phyloP scores from a whole-genome alignment of 768 basidiomycete genomes.

The Suillus lakei region DNA sequence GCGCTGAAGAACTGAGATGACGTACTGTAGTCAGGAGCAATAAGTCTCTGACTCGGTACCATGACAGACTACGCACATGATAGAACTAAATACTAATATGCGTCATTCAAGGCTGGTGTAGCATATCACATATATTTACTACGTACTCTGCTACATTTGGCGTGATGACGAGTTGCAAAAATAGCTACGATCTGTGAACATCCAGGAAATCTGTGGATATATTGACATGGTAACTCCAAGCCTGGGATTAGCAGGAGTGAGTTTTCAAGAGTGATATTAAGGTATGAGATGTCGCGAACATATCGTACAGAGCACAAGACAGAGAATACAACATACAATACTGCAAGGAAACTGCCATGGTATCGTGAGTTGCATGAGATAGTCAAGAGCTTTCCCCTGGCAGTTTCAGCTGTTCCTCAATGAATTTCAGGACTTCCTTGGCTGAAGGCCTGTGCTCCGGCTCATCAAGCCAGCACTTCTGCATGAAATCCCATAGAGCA shows the following conservation, averaged over 20 bases:
- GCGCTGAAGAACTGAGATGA: background rate
- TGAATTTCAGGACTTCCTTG: background rate
- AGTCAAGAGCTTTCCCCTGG: background rate
- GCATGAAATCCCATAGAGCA: slow-evolving; percentile 9
- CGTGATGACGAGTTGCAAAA: no score
- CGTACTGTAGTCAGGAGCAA: background rate
- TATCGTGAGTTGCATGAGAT: background rate
- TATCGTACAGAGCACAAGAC: background rate
- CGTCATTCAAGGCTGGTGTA: background rate
- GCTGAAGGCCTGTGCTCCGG: slow-evolving; percentile 5
- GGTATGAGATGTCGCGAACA: background rate
- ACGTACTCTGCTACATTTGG: no score
- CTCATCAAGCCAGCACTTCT: slow-evolving; percentile 21
- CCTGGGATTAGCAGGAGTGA: background rate
- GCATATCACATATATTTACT: background rate
- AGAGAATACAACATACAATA: slow-evolving; percentile 10
- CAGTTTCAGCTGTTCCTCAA: slow-evolving; percentile 10
- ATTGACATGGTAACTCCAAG: background rate
- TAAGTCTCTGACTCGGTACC: background rate
- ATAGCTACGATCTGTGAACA: background rate
- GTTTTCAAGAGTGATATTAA: background rate
- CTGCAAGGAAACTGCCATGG: background rate
- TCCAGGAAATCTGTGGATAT: background rate
- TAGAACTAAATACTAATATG: background rate
- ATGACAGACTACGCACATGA: background rate